phyloP scores from a whole-genome alignment of 352 stramenopile genomes.

The Globisporangium spinosum region DNA sequence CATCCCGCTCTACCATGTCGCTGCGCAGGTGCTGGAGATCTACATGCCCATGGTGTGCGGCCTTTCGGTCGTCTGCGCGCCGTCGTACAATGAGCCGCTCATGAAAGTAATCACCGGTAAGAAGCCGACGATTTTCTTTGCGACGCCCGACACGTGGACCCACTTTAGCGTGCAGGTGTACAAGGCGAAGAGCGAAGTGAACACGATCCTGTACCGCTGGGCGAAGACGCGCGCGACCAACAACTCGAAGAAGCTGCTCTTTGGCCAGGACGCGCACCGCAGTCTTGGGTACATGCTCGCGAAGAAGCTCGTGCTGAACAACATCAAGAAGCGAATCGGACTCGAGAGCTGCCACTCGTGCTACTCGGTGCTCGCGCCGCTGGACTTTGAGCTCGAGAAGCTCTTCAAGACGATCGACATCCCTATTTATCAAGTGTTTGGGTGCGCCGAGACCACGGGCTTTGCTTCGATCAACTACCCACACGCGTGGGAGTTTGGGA shows the following conservation, averaged over 20 bases:
- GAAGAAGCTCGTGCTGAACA: conserved; percentile 74
- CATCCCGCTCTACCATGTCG: conserved; percentile 64
- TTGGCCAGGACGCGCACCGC: conserved; percentile 40
- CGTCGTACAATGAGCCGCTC: conserved; percentile 41
- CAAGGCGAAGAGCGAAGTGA: conserved; percentile 67
- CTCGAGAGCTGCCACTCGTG: conserved; percentile 70
- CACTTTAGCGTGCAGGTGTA: conserved; percentile 70
- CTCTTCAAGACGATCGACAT: conserved; percentile 84
- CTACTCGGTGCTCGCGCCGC: conserved; percentile 68
- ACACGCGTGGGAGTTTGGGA: conserved; percentile 72
- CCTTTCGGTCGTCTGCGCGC: conserved; percentile 56
- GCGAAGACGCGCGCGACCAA: conserved; percentile 74
- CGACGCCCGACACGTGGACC: conserved; percentile 64
- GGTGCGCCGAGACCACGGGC: conserved; percentile 58
- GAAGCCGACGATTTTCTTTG: conserved; percentile 77
- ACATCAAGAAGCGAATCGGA: conserved; percentile 76
- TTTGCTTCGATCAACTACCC: conserved; percentile 74
- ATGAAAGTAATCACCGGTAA: conserved; percentile 48
- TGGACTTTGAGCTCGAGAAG: conserved; percentile 78
- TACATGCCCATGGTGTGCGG: conserved; percentile 67
- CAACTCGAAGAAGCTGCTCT: conserved; percentile 77
- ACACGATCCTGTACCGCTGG: conserved; percentile 69
- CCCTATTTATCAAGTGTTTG: conserved; percentile 77
- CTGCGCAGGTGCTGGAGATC: conserved; percentile 66
- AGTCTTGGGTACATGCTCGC: conserved; percentile 77